phyloP scores from a whole-genome alignment of 1,284 basidiomycete species.

The Microbotryum scabiosae region DNA sequence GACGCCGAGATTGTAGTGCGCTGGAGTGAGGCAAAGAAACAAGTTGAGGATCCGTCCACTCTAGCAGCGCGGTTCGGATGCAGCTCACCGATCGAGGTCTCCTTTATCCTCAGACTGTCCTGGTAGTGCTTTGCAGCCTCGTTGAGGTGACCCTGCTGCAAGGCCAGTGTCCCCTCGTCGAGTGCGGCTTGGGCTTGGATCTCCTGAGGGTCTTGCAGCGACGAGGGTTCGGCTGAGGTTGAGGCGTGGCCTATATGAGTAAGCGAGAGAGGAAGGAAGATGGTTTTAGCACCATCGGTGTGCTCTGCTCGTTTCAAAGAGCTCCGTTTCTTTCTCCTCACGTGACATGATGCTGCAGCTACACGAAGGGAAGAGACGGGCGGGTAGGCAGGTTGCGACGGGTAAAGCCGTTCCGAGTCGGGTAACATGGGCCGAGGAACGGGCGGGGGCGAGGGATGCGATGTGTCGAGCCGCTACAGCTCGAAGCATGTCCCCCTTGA shows the following conservation, averaged over 20 bases:
- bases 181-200: conserved; percentile 19
- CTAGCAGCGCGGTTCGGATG: too few species aligned
- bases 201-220: conserved; percentile 20
- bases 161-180: conserved; percentile 21
- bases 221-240: conserved; percentile 13
- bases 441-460: too few species aligned
- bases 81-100: conserved; percentile 20
- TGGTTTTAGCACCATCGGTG: too few species aligned
- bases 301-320: too few species aligned
- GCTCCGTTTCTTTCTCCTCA: too few species aligned
- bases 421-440: too few species aligned
- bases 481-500: too few species aligned
- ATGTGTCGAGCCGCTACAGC: too few species aligned
- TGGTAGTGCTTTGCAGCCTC: conserved; percentile 11
- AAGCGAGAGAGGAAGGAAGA: background rate
- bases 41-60: background rate
- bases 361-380: too few species aligned
- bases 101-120: conserved; percentile 18
- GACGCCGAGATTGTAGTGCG: conserved; percentile 32
- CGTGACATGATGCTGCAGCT: too few species aligned
- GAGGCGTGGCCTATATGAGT: conserved; percentile 20
- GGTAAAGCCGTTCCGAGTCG: too few species aligned
- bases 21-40: background rate
- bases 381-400: too few species aligned
- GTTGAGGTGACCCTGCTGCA: conserved; percentile 20